Conservation (phyloP, 2,329 filamentous ascomycete genomes). For the Arthrobotrys pseudoclavata region DNA sequence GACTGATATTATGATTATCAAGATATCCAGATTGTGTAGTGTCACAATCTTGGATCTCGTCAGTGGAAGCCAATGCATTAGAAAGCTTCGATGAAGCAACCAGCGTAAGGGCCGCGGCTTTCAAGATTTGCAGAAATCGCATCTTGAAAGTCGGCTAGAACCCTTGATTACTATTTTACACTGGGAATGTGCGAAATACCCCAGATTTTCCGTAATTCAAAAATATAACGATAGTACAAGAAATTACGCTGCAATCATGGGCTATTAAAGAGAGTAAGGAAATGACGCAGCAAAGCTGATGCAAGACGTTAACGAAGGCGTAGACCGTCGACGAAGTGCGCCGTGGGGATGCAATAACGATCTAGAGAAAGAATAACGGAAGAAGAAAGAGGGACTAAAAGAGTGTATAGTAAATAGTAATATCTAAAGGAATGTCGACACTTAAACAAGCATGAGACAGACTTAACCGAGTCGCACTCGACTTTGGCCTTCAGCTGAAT, state of each 20-base stretch:
- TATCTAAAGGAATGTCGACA: conserved; percentile 19
- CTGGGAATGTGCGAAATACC: neutral
- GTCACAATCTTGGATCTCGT: conserved; percentile 64
- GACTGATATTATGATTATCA: conserved; percentile 67
- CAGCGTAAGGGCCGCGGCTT: conserved; percentile 9
- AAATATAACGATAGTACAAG: neutral
- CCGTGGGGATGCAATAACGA: neutral
- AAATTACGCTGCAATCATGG: conserved; percentile 17
- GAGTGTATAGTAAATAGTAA: conserved; percentile 11
- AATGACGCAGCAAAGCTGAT: neutral
- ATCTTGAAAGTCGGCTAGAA: conserved; percentile 11
- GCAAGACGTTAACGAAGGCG: neutral
- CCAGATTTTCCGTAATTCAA: neutral
- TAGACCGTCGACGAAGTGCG: neutral
- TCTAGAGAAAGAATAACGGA: neutral
- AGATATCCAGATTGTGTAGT: conserved; percentile 66
- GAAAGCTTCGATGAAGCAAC: neutral
- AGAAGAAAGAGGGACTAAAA: conserved; percentile 17
- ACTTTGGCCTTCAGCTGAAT: conserved; percentile 25
- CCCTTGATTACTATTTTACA: neutral
- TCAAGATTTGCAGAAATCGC: conserved; percentile 13
- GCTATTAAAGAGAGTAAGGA: neutral
- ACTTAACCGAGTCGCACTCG: conserved; percentile 1
- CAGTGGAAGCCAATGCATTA: conserved; percentile 59
- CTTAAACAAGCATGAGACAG: conserved; percentile 19